Evolutionary conservation across 208 protist genomes (phyloP).

Genomic region (Wallacemonas sp.): DNA sequence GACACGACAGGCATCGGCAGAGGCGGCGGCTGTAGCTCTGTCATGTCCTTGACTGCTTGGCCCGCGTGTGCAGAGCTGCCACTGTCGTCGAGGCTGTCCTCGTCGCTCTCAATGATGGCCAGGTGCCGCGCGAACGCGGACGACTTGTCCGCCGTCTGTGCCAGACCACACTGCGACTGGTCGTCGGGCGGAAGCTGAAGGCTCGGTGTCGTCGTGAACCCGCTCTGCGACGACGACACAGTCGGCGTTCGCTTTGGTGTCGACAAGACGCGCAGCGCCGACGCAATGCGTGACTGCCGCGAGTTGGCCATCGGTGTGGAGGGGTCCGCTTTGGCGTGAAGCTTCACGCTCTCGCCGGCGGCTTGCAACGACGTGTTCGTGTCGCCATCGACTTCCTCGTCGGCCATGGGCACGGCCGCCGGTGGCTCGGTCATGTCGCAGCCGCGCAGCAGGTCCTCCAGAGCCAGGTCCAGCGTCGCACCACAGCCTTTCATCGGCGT

Average conservation of each 20-base stretch:
- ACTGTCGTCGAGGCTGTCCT: conserved; percentile 23
- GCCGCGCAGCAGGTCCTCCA: conserved; percentile 37
- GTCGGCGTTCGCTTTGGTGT: neutral
- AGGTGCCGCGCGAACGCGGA: conserved; percentile 9
- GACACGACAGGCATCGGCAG: no score
- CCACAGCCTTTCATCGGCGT: neutral
- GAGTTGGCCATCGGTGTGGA: neutral
- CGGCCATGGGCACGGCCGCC: conserved; percentile 5
- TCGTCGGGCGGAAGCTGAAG: conserved; percentile 4
- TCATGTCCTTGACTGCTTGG: no score
- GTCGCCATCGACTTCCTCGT: conserved; percentile 12
- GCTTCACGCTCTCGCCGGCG: no score
- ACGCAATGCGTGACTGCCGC: neutral
- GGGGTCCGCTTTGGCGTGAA: no score
- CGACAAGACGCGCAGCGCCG: neutral
- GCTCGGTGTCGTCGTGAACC: neutral
- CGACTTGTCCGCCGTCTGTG: neutral
- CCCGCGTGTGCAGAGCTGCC: conserved; percentile 15
- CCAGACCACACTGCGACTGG: neutral
- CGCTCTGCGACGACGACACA: neutral
- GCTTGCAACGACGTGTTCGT: no score
- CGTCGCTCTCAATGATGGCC: conserved; percentile 49
- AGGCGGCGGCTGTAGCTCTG: no score
- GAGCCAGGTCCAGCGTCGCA: conserved; percentile 18
- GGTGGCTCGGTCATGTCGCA: conserved; percentile 6